A percentile compares a stretch with the other conserved stretches of the same genome.
Evolutionary conservation across 129 eudicot species (phyloP).

Genomic region (Flaveria ramosissima): DNA sequence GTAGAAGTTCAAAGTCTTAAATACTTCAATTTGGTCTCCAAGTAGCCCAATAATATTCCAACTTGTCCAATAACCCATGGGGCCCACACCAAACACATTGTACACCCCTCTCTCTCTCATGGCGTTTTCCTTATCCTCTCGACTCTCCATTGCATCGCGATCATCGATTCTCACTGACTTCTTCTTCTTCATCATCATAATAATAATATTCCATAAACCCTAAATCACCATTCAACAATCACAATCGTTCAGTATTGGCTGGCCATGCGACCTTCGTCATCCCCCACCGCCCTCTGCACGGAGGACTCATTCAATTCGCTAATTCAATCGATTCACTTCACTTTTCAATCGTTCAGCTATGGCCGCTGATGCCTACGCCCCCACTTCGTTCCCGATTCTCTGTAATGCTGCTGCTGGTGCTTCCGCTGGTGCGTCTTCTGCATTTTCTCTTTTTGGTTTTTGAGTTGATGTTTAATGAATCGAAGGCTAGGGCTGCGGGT

Average conservation of each 20-base stretch:
- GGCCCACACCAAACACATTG: not conserved
- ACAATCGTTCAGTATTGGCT: conserved; percentile 6
- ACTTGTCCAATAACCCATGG: not conserved
- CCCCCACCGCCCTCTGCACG: conserved; percentile 54
- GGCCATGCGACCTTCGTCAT: conserved; percentile 79
- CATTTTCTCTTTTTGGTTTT: not conserved
- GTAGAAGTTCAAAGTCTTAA: not conserved
- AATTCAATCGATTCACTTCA: conserved; percentile 1
- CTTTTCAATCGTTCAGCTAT: conserved; percentile 29
- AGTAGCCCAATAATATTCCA: conserved; percentile 5
- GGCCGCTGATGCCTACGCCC: conserved; percentile 55
- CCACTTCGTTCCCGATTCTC: conserved; percentile 56
- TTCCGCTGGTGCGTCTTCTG: conserved; percentile 61
- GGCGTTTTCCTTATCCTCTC: conserved; percentile 29
- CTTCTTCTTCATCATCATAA: not conserved
- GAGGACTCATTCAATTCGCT: conserved; percentile 54
- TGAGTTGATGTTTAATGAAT: not conserved
- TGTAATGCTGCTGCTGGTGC: conserved; percentile 98
- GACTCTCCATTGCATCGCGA: not conserved
- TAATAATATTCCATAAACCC: conserved; percentile 17
- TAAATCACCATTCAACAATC: not conserved
- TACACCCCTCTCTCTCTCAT: not conserved
- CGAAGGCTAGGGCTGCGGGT: not conserved
- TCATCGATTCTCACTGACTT: not conserved
- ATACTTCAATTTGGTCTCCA: not conserved